These are phyloP conservation scores for Pythium insidiosum DNA, from an alignment of 352 stramenopile species.

Conservation along the genomic window DNA sequence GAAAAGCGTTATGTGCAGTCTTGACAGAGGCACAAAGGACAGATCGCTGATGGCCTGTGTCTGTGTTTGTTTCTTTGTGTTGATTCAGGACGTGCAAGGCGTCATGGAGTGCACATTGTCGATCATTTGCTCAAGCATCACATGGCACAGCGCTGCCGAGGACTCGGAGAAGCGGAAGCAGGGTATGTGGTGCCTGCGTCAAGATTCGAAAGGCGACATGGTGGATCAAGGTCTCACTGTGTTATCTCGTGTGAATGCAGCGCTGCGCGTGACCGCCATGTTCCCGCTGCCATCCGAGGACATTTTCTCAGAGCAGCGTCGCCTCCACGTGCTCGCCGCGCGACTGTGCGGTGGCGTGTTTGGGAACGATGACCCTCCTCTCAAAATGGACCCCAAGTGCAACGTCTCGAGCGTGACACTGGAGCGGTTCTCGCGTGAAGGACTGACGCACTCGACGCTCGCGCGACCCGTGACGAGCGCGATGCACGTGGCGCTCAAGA, in stretches of 20 bases:
- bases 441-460: conserved; percentile 50
- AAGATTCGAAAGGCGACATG: too few species aligned
- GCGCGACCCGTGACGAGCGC: conserved; percentile 30
- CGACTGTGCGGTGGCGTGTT: conserved; percentile 55
- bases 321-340: conserved; percentile 68
- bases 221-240: background rate
- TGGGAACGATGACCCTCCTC: too few species aligned
- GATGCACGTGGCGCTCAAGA: conserved; percentile 72
- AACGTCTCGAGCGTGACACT: conserved; percentile 13
- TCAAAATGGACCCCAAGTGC: conserved; percentile 14
- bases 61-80: background rate
- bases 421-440: conserved; percentile 11
- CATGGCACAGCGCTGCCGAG: conserved; percentile 29
- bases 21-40: too few species aligned
- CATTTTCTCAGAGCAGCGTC: conserved; percentile 78
- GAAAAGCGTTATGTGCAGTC: too few species aligned
- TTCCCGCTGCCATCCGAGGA: conserved; percentile 79
- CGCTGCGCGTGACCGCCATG: conserved; percentile 40
- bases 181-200: too few species aligned
- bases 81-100: conserved; percentile 34
- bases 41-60: too few species aligned
- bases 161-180: conserved; percentile 10
- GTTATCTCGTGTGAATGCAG: background rate
- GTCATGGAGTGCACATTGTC: conserved; percentile 51
- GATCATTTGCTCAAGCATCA: conserved; percentile 40